Evolutionary conservation across 2,329 filamentous ascomycete species (phyloP).

Genomic region (Elsinoe perseae): DNA sequence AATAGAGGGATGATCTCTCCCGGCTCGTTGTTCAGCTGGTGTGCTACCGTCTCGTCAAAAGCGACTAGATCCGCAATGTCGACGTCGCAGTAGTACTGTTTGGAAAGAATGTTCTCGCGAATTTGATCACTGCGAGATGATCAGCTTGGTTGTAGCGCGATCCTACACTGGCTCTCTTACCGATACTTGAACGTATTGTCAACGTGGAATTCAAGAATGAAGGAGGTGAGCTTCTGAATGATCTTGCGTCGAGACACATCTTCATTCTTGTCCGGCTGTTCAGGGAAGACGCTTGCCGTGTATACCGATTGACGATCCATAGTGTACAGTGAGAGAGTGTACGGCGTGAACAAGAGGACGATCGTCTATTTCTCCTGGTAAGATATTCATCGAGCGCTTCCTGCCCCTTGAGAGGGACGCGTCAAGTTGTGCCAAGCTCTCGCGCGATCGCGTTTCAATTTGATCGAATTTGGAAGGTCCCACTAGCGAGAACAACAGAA

Average conservation of each 20-base stretch:
- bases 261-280: slow-evolving; percentile 28
- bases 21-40: slow-evolving; percentile 80
- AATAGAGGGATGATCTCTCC: slow-evolving; percentile 91
- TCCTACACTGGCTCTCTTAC: slow-evolving; percentile 39
- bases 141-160: slow-evolving; percentile 28
- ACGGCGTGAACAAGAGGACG: not conserved
- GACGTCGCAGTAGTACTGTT: slow-evolving; percentile 92
- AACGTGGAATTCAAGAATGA: slow-evolving; percentile 86
- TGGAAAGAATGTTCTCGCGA: slow-evolving; percentile 85
- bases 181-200: slow-evolving; percentile 94
- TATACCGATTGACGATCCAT: slow-evolving; percentile 91
- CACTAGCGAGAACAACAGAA: not conserved
- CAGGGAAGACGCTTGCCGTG: slow-evolving; percentile 68
- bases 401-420: not conserved
- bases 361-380: not conserved
- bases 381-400: not conserved
- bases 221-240: slow-evolving; percentile 75
- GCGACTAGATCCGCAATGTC: slow-evolving; percentile 93
- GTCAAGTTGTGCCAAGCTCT: not conserved
- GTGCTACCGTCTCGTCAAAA: slow-evolving; percentile 90
- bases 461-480: not conserved
- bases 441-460: slow-evolving; percentile 11
- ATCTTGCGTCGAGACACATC: slow-evolving; percentile 44
- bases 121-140: slow-evolving; percentile 68
- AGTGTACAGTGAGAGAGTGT: slow-evolving; percentile 5